Base-by-base conservation (phyloP, 2,329 filamentous ascomycete genomes). In the Xylaria sp. region DNA sequence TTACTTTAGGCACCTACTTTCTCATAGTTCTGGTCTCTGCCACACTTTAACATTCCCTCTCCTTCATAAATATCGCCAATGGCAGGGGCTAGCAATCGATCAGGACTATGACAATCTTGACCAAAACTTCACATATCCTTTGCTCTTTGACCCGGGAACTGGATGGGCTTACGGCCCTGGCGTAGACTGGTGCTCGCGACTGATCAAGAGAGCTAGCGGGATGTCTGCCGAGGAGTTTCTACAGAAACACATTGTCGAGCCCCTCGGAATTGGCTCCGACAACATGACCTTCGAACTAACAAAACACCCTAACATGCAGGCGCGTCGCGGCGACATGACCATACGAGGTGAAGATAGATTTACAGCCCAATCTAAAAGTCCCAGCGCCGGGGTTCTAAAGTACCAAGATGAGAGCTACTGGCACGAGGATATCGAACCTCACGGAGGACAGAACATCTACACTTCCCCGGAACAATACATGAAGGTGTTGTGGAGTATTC, bases 401-500 rank as follows among this genome's bases (percentile, higher is more conserved):
- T 67, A 71, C 45, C 53, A 61, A n/a, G 67, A 71, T 36, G 66
- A 61, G 57, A 44, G 39, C 22, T 67, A 72, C 50, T 66, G 66
- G 45, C 55, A 72, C 20, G 61, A 71, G 4, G 63, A 73, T 11
- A 69, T 68, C 38, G 64, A 68, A 11, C 68, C 77, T 9, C 73
- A 73, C 45, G 81, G 79, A 22, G 81, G 81, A 0, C 75, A 77
- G 53, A 80, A 80, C 1, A 53, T 75, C 4, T 80, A 73, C 60
- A 77, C 77, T 2, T 73, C 76, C 2, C 76, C 81, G 5, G 39
- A 67, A 0, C 80, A 84, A 25, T 87, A 83, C 64, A 67, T 82
- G 58, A 79, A 79, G 39, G 73, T 87, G 5, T 71, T 85, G 2
- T 76, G 75, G 2, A 84, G 83, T 1, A 72, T 88, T 1, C 76